These are phyloP conservation scores for Kwoniella dendrophila DNA, from an alignment of 768 basidiomycete species.

Conservation along the genomic window DNA sequence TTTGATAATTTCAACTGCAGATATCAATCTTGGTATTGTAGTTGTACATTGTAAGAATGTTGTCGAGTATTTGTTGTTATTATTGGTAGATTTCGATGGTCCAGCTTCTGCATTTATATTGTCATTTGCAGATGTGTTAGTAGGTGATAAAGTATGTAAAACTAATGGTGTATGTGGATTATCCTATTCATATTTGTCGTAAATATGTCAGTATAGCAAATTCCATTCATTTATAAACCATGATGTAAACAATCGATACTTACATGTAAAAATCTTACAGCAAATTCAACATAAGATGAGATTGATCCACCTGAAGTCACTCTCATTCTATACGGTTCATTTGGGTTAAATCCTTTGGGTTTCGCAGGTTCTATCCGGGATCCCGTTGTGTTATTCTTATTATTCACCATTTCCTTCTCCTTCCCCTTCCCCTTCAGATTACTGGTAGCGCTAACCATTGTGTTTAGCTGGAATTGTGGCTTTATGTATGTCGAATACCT, in stretches of 20 bases:
- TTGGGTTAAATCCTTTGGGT: too few species aligned
- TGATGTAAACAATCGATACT: too few species aligned
- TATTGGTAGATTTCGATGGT: background rate
- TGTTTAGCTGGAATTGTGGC: too few species aligned
- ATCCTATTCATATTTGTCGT: constrained; percentile 17
- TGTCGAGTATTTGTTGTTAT: constrained; percentile 5
- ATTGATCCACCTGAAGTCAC: constrained; percentile 42
- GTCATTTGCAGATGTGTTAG: background rate
- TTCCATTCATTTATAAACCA: too few species aligned
- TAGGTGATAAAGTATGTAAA: constrained; percentile 36
- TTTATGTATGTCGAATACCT: too few species aligned
- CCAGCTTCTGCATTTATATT: background rate
- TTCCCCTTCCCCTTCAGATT: too few species aligned
- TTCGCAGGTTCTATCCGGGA: too few species aligned
- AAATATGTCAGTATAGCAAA: background rate
- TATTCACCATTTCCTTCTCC: too few species aligned
- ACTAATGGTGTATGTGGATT: constrained; percentile 33
- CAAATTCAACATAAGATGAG: constrained; percentile 35
- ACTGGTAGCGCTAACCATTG: too few species aligned
- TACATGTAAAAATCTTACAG: constrained; percentile 32
- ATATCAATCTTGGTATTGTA: constrained; percentile 67
- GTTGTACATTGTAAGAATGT: constrained; percentile 41
- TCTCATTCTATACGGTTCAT: constrained; percentile 36
- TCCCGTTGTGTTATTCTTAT: too few species aligned
- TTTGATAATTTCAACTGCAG: constrained; percentile 81